Percentiles rank a stretch among this genome's conserved stretches.
Evolutionary conservation across 495 filamentous ascomycete genomes (phyloP).

Genomic region (Xylaria flabelliformis): DNA sequence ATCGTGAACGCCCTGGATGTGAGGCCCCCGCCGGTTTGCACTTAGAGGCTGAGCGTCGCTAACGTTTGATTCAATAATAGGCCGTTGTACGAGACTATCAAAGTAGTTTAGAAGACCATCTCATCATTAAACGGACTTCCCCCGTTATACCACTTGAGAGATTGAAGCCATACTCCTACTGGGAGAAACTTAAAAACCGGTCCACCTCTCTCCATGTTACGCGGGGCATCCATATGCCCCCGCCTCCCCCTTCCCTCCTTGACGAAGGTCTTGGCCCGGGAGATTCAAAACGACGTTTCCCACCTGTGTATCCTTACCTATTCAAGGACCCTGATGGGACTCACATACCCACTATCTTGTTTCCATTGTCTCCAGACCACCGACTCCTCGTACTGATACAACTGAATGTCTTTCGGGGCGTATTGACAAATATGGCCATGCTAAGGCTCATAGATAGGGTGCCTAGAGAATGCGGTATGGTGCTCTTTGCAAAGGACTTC

Average conservation of each 20-base stretch:
- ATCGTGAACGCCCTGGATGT: not conserved
- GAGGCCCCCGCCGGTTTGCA: not conserved
- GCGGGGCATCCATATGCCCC: not conserved
- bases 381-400: constrained; percentile 44
- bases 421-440: constrained; percentile 43
- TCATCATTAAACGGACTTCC: not conserved
- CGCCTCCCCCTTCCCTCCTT: not conserved
- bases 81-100: not conserved
- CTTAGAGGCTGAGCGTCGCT: not conserved
- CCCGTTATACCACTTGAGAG: constrained; percentile 9
- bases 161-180: constrained; percentile 24
- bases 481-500: constrained; percentile 31
- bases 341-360: constrained; percentile 29
- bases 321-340: not conserved
- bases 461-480: constrained; percentile 37
- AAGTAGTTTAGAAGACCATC: constrained; percentile 8
- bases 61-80: not conserved
- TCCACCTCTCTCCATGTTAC: not conserved
- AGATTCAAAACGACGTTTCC: constrained; percentile 14
- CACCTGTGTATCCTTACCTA: constrained; percentile 39
- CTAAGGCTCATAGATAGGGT: constrained; percentile 33
- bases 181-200: constrained; percentile 21
- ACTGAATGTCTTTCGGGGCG: constrained; percentile 45
- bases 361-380: constrained; percentile 47
- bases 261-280: not conserved